These are phyloP conservation scores for Arthroderma sp. DNA, from an alignment of 2,329 filamentous ascomycete species.

Conservation along the genomic window DNA sequence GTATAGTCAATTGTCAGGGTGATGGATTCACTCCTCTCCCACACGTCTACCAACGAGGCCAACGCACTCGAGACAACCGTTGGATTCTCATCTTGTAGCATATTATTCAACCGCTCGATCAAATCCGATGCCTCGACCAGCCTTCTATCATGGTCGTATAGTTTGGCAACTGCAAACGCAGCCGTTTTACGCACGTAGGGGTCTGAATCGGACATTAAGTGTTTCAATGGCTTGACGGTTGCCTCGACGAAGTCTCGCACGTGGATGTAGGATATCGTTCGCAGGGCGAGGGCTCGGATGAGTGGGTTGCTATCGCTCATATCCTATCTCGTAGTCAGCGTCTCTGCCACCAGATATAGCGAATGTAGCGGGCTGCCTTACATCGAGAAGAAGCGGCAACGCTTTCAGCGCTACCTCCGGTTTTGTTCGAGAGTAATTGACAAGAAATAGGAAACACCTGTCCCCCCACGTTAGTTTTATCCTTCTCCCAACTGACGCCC, in stretches of 20 bases:
- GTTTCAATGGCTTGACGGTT: constrained; percentile 71
- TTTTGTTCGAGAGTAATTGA: constrained; percentile 92
- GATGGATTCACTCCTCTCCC: constrained; percentile 94
- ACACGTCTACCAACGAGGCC: constrained; percentile 88
- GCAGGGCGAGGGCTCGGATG: constrained; percentile 78
- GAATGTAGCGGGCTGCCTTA: constrained; percentile 30
- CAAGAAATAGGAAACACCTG: constrained; percentile 94
- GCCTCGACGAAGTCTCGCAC: constrained; percentile 91
- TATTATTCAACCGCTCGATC: constrained; percentile 78
- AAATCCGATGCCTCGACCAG: constrained; percentile 84
- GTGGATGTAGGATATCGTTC: constrained; percentile 95
- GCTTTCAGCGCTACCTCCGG: constrained; percentile 90
- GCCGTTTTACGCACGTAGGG: constrained; percentile 97
- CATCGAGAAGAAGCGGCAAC: constrained; percentile 71
- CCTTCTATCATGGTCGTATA: constrained; percentile 89
- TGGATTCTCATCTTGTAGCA: constrained; percentile 90
- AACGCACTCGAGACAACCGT: constrained; percentile 93
- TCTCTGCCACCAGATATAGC: background rate
- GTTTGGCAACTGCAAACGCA: constrained; percentile 88
- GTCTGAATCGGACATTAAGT: constrained; percentile 70
- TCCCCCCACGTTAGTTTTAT: background rate
- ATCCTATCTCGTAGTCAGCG: constrained; percentile 45
- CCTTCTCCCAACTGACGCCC: no score
- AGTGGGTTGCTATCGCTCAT: constrained; percentile 89
- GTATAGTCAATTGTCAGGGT: constrained; percentile 96